Base-by-base conservation (phyloP, 352 stramenopile genomes). In the Globisporangium perplexum region DNA sequence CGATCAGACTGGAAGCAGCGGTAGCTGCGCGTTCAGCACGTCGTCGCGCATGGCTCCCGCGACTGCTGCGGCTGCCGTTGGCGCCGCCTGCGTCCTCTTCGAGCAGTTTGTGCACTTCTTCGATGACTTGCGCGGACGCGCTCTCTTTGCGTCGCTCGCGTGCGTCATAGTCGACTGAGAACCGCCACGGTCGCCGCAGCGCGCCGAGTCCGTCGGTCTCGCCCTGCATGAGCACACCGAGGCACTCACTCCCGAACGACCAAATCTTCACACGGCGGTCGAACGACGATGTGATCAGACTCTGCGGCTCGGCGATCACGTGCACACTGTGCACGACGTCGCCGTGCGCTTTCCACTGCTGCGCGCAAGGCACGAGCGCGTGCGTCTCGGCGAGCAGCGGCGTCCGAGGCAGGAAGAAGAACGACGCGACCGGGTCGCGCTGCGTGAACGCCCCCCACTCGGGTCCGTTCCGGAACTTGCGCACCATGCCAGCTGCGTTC, bases 281-380 rank as follows among this genome's bases (percentile, higher is more conserved):
- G 48, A 89, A 90, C 14, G 80, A 89, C 28, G 78, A 83, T 24
- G 83, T 87, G 59, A 95, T 57, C 17, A 95, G 53, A 28, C 74
- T 90, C 57, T 69, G 68, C 33, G 74, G 72, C 51, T 91, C 76
- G 24, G 55, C n/a, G 50, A 89, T 80, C 59, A 88, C 69, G 52
- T 93, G 79, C 24, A 89, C 62, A 22, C 76, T 89, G 55, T 90
- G 90, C 45, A 95, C 68, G 20, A 88, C 70, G 60, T 92, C 83
- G 39, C 63, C 60, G 51, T 95, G 84, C 12, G 77, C 83, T 35
- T 72, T 71, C 84, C 84, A 95, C 46, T 83, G 78, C 47, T 71
- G 61, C 30, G 74, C 53, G 14, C 74, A 68, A n/a, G 58, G 61
- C 43, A 78, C 60, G 24, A 60, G 59, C 20, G 58, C 42, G 17